Evolutionary conservation across 1,284 basidiomycete genomes (phyloP).

Genomic region (Xerocomus amazonicus): DNA sequence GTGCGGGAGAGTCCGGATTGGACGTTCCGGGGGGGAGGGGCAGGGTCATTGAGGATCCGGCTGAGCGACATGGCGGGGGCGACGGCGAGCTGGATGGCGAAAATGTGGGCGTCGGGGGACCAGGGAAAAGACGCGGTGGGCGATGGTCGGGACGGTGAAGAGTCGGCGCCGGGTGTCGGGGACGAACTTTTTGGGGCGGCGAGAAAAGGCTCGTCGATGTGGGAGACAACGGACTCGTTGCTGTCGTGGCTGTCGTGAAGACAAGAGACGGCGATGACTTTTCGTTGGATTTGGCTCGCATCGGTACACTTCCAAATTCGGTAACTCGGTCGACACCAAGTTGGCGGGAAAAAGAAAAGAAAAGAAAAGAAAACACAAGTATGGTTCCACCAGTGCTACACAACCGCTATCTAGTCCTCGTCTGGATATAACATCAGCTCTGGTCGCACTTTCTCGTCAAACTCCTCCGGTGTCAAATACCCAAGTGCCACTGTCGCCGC

Average conservation of each 20-base stretch:
- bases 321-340: conserved; percentile 20
- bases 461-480: conserved; percentile 87
- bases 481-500: conserved; percentile 89
- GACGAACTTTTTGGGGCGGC: neutral
- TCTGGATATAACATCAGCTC: conserved; percentile 83
- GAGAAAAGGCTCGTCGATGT: neutral
- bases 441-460: conserved; percentile 93
- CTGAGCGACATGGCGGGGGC: conserved; percentile 59
- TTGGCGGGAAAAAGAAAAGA: too few relatives aligned
- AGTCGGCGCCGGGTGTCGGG: neutral
- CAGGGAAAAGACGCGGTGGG: conserved; percentile 3
- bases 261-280: conserved; percentile 30
- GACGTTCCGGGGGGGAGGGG: conserved; percentile 31
- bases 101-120: conserved; percentile 6
- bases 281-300: conserved; percentile 38
- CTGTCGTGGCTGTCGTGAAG: conserved; percentile 21
- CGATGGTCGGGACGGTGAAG: conserved; percentile 3
- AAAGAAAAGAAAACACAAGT: conserved; percentile 12
- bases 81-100: neutral
- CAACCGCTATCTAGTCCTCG: conserved; percentile 35
- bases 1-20: conserved; percentile 13
- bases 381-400: too few relatives aligned
- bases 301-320: conserved; percentile 33
- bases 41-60: conserved; percentile 71
- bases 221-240: conserved; percentile 1